Base-by-base conservation (phyloP, 805 yeast genomes). In the Torulaspora microellipsoides region DNA sequence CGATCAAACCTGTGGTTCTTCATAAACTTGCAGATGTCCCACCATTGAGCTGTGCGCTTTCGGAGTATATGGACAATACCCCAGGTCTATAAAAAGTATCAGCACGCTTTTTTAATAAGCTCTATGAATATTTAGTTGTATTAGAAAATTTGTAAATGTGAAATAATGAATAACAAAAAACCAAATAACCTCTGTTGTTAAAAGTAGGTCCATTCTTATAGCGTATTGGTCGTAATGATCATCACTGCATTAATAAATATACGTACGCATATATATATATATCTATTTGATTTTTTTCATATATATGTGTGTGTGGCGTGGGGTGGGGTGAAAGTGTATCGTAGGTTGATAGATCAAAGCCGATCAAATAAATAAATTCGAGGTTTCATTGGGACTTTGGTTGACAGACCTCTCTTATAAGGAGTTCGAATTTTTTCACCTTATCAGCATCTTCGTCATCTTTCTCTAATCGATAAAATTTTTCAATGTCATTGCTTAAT, bases 21-120 rank as follows among this genome's bases (percentile, higher is more conserved):
- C 65, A 58, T 41, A 52, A 52, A 37, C 46, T 62, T 31, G 64
- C 65, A 15, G 61, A 62, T 46, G 55, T 59, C 30, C 67, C 67
- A 17, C 64, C 65, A 13, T 47, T 64, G 34, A 58, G 53, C 36
- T 35, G 55, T 9, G 61, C 59, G 12, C 51, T 64, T 14, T 53
- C 62, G 5, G 66, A 61, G 42, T 64, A 60, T 37, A 54, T 59
- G 56, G 63, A 60, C 46, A 59, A 62, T 44, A 55, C 62, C 8
- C 55, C 56, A 34, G 51, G 45, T 29, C 40, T 53, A 34, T 57
- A 38, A 41, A 15, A 32, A 27, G n/a, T 13, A 15, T 7, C 7
- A 20, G 25, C 8, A 20, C 8, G 4, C 25, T 20, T 20, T 20
- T 7, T 20, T 20, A 5, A 20, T 4, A 20, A 20, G 8, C 25